Evolutionary conservation across 352 stramenopile genomes (phyloP).

Genomic region (Pythium aristosporum): DNA sequence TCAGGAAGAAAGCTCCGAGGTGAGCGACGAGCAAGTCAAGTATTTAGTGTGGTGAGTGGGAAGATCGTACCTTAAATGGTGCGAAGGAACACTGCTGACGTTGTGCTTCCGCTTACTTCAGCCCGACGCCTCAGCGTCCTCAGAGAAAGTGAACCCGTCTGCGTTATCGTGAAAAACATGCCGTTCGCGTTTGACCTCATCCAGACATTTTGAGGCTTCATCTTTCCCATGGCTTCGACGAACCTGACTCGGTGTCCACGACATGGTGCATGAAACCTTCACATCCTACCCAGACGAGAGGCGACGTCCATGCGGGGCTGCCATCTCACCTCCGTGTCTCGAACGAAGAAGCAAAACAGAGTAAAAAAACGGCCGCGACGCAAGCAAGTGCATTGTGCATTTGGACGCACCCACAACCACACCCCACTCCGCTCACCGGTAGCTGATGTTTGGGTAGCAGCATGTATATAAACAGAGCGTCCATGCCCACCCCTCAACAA

Average conservation of each 20-base stretch:
- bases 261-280: not conserved
- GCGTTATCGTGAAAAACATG: constrained; percentile 1
- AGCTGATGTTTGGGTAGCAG: constrained; percentile 1
- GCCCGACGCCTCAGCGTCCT: constrained; percentile 23
- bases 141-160: constrained; percentile 21
- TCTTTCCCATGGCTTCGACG: not conserved
- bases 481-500: not conserved
- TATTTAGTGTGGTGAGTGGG: constrained; percentile 37
- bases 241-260: not conserved
- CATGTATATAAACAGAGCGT: constrained; percentile 9
- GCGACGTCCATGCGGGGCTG: not conserved
- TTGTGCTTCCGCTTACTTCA: not conserved
- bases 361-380: not conserved
- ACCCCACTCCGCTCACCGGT: not conserved
- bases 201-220: not conserved
- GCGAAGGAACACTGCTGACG: not conserved
- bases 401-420: not conserved
- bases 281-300: not conserved
- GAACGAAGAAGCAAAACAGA: not conserved
- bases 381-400: not conserved
- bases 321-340: not conserved
- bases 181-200: constrained; percentile 6
- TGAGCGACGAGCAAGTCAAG: constrained; percentile 24
- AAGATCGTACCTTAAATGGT: not conserved
- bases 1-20: constrained; percentile 25